A percentile compares a stretch with the other conserved stretches of the same genome.
phyloP scores from a whole-genome alignment of 225 moss, liverwort and hornwort species.

The Pseudoscleropodium purum region DNA sequence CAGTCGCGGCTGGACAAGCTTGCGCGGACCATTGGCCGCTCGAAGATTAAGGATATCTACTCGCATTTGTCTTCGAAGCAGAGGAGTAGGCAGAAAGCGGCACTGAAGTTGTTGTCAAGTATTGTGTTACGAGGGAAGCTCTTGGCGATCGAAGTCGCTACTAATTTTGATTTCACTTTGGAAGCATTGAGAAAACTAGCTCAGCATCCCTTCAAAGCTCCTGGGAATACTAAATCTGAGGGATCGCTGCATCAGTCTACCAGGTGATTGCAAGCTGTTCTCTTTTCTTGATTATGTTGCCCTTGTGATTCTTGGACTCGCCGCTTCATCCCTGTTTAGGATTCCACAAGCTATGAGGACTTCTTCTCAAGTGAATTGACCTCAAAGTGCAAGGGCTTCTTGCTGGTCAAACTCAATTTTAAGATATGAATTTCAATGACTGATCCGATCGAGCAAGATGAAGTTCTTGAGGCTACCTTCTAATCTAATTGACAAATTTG shows the following conservation, averaged over 20 bases:
- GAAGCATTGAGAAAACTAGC: conserved; percentile 74
- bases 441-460: neutral
- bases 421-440: neutral
- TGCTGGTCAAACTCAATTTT: neutral
- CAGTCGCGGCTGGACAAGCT: conserved; percentile 80
- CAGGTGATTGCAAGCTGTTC: conserved; percentile 14
- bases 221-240: conserved; percentile 1
- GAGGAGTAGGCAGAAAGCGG: conserved; percentile 74
- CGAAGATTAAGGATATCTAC: conserved; percentile 70
- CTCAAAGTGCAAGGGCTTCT: neutral
- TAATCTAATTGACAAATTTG: neutral
- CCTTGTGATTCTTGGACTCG: neutral
- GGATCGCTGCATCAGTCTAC: conserved; percentile 27
- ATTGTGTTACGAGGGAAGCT: conserved; percentile 81
- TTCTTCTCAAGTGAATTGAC: neutral
- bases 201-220: conserved; percentile 41
- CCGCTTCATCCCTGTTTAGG: neutral
- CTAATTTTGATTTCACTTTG: conserved; percentile 84
- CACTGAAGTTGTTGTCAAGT: conserved; percentile 57
- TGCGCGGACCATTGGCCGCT: conserved; percentile 59
- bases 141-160: conserved; percentile 75
- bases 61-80: conserved; percentile 86
- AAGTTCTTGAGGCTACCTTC: neutral
- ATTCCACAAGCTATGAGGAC: neutral
- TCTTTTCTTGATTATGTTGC: neutral